These are phyloP conservation scores for Macrophomina phaseolina DNA, from an alignment of 2,329 filamentous ascomycete genomes.

Conservation along the genomic window DNA sequence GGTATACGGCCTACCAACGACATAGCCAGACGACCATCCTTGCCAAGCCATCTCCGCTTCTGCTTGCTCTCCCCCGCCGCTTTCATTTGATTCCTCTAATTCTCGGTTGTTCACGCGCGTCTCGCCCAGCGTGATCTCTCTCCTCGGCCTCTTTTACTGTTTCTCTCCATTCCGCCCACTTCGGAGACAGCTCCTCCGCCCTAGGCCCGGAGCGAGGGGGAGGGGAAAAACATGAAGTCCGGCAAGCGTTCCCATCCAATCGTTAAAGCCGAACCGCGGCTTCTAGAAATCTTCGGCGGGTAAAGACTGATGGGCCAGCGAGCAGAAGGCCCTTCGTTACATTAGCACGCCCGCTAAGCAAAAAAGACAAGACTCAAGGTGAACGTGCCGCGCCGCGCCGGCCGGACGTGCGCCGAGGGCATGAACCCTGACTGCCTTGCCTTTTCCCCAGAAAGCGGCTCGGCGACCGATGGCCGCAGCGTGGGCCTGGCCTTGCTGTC, in stretches of 20 bases:
- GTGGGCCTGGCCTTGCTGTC: not conserved
- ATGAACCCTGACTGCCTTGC: not conserved
- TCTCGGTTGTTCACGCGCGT: not conserved
- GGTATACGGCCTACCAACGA: not conserved
- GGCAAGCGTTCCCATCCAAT: not conserved
- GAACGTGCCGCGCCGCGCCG: constrained; percentile 11
- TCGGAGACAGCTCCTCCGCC: constrained; percentile 9
- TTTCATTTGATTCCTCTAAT: not conserved
- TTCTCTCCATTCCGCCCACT: not conserved
- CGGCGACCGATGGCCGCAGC: constrained; percentile 2
- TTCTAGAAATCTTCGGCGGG: constrained; percentile 17
- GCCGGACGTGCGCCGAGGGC: constrained; percentile 1
- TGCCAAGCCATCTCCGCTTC: not conserved
- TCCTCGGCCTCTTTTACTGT: constrained; percentile 1
- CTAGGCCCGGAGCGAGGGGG: not conserved
- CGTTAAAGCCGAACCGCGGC: not conserved
- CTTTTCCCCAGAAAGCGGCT: not conserved
- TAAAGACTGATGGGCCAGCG: not conserved
- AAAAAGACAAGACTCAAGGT: not conserved
- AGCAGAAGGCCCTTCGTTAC: not conserved
- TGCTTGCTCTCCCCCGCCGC: not conserved
- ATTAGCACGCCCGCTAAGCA: constrained; percentile 1
- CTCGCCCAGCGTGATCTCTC: not conserved
- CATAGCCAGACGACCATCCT: no score
- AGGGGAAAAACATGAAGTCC: not conserved